These are phyloP conservation scores for Colletotrichum siamense DNA, from an alignment of 2,329 filamentous ascomycete species.

Conservation along the genomic window DNA sequence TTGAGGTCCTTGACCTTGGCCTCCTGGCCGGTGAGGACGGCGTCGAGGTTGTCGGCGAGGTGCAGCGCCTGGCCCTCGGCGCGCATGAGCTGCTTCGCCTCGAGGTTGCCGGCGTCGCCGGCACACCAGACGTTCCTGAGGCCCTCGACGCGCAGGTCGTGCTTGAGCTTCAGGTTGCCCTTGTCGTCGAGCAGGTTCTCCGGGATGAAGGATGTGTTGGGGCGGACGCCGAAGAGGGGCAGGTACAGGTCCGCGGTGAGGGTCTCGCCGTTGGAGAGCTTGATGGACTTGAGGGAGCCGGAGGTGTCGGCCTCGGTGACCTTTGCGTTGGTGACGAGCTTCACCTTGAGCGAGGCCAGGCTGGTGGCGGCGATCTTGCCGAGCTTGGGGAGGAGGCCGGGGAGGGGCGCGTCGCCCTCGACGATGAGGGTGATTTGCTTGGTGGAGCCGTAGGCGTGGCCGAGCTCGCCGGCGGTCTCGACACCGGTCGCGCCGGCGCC, in stretches of 20 bases:
- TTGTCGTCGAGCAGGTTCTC: constrained; percentile 26
- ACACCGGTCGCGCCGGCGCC: constrained; percentile 43
- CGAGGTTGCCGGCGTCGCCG: constrained; percentile 30
- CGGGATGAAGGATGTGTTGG: constrained; percentile 32
- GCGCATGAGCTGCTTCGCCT: constrained; percentile 24
- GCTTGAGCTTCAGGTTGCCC: constrained; percentile 27
- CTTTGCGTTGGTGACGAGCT: constrained; percentile 42
- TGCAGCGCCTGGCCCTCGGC: constrained; percentile 39
- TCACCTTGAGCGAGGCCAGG: constrained; percentile 50
- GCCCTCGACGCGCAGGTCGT: constrained; percentile 26
- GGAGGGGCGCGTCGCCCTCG: constrained; percentile 18
- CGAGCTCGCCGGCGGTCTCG: constrained; percentile 43
- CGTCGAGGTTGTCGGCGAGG: constrained; percentile 38
- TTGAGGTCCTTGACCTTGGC: constrained; percentile 18
- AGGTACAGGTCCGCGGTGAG: constrained; percentile 32
- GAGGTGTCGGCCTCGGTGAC: constrained; percentile 33
- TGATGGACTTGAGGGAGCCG: constrained; percentile 33
- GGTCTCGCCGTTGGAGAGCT: constrained; percentile 35
- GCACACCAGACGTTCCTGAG: constrained; percentile 30
- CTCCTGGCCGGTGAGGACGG: constrained; percentile 21
- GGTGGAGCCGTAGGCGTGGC: constrained; percentile 31
- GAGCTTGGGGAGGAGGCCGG: constrained; percentile 30
- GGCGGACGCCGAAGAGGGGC: constrained; percentile 31
- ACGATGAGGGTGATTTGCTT: constrained; percentile 31
- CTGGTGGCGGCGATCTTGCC: constrained; percentile 41